Percentiles rank a stretch among this genome's conserved stretches.
phyloP scores from a whole-genome alignment of 305 asterid genomes.

The Solanum hybrid region DNA sequence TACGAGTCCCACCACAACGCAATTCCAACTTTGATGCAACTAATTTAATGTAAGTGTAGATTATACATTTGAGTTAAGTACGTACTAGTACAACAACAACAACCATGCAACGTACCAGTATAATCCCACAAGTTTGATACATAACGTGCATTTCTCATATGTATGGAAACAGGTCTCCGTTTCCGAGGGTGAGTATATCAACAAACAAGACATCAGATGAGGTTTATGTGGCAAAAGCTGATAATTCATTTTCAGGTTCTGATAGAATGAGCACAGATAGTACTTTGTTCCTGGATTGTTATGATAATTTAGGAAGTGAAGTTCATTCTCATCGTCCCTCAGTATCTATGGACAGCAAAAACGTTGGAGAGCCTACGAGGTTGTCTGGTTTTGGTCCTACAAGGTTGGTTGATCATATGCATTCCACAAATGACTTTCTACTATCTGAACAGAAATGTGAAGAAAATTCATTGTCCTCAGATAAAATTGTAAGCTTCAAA shows the following conservation, averaged over 20 bases:
- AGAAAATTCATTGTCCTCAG: neutral
- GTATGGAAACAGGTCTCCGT: neutral
- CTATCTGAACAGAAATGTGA: conserved; percentile 2
- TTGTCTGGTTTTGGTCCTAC: neutral
- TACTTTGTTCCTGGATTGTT: neutral
- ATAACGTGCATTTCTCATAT: neutral
- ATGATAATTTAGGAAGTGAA: conserved; percentile 2
- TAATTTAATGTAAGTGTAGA: conserved; percentile 2
- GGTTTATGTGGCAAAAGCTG: neutral
- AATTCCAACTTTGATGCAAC: neutral
- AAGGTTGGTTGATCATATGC: neutral
- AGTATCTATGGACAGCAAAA: neutral
- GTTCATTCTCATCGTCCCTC: neutral
- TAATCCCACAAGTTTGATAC: neutral
- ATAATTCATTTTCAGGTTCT: neutral
- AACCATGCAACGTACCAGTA: neutral
- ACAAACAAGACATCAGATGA: neutral
- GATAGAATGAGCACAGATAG: conserved; percentile 2
- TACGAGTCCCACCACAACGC: neutral
- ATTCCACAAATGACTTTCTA: neutral
- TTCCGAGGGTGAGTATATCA: neutral
- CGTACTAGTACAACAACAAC: too few species aligned
- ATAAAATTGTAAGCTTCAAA: conserved; percentile 6
- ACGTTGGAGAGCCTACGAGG: neutral
- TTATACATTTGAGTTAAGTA: neutral